A percentile compares a stretch with the other conserved stretches of the same genome.
Evolutionary conservation across 2,329 filamentous ascomycete genomes (phyloP).

Genomic region (Rhytidhysteron rufulum): DNA sequence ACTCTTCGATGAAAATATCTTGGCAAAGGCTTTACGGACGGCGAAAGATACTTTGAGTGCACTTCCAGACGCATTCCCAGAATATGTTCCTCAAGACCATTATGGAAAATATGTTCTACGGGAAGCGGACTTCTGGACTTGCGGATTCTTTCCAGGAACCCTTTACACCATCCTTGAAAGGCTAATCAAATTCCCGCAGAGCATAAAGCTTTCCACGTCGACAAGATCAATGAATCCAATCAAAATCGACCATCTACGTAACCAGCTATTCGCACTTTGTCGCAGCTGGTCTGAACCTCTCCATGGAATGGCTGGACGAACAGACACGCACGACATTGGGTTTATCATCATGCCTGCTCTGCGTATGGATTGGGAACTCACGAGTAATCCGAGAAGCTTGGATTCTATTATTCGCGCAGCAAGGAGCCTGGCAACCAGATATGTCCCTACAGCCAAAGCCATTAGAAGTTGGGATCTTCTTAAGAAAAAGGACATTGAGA

Average conservation of each 20-base stretch:
- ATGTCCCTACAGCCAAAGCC: constrained; percentile 27
- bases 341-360: constrained; percentile 44
- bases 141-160: too few relatives aligned
- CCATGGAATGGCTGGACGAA: constrained; percentile 32
- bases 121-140: too few relatives aligned
- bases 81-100: too few relatives aligned
- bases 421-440: constrained; percentile 36
- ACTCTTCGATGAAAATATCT: constrained; percentile 15
- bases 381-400: constrained; percentile 34
- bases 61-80: too few relatives aligned
- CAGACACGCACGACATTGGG: constrained; percentile 41
- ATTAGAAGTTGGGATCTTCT: constrained; percentile 46
- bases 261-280: constrained; percentile 9
- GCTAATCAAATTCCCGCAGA: constrained; percentile 21
- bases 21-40: too few relatives aligned
- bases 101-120: too few relatives aligned
- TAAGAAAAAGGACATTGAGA: constrained; percentile 37
- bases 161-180: constrained; percentile 42
- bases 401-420: constrained; percentile 33
- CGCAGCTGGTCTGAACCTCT: constrained; percentile 38
- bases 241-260: constrained; percentile 7
- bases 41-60: too few relatives aligned
- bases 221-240: neutral
- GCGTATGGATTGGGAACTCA: constrained; percentile 37
- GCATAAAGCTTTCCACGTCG: constrained; percentile 5